A percentile compares a stretch with the other conserved stretches of the same genome.
Evolutionary conservation across 345 rosid genomes (phyloP).

Genomic region (Noccaea bulbosa): DNA sequence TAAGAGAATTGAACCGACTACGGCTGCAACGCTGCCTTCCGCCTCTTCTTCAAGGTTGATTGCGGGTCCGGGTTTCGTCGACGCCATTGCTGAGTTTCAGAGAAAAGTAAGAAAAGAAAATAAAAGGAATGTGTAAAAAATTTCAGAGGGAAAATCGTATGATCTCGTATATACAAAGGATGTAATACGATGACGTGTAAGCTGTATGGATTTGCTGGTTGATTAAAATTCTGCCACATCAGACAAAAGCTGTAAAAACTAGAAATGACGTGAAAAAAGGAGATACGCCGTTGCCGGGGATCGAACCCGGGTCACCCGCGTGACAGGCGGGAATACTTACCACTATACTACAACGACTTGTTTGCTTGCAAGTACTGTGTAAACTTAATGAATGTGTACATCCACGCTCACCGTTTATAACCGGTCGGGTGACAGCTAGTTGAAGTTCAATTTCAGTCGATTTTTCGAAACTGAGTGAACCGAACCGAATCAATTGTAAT

Average conservation of each 20-base stretch:
- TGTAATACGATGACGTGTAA: conserved; percentile 36
- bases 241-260: not conserved
- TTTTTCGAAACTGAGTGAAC: conserved; percentile 2
- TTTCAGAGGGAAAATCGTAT: conserved; percentile 39
- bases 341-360: conserved; percentile 92
- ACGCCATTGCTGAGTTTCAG: conserved; percentile 43
- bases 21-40: conserved; percentile 19
- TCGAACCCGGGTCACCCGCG: conserved; percentile 98
- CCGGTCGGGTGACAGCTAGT: not conserved
- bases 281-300: conserved; percentile 47
- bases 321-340: conserved; percentile 96
- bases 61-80: conserved; percentile 37
- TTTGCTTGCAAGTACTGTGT: not conserved
- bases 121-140: not conserved
- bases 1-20: not conserved
- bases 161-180: conserved; percentile 18
- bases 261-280: not conserved
- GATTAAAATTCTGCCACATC: conserved; percentile 22
- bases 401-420: too few species aligned
- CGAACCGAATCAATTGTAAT: conserved; percentile 12
- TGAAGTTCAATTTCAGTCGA: conserved; percentile 15
- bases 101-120: not conserved
- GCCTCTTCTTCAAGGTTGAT: conserved; percentile 33
- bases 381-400: too few species aligned
- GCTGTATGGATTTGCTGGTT: not conserved